Conservation (phyloP, 352 stramenopile species). For the Globisporangium camurandrum region DNA sequence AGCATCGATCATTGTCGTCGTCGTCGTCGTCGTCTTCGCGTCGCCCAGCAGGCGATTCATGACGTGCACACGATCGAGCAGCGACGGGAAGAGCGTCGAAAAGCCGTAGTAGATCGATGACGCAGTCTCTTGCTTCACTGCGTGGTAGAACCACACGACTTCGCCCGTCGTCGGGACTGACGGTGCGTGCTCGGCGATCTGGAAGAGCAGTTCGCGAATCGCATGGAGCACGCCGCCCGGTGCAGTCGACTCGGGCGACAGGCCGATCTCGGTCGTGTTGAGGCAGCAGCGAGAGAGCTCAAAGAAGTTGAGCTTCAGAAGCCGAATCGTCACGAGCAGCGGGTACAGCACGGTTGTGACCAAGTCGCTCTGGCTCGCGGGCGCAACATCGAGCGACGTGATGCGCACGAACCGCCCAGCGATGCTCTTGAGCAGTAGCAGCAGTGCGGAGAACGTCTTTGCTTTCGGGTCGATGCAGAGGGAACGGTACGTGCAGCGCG, state of each 20-base stretch:
- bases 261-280: conserved; percentile 44
- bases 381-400: conserved; percentile 4
- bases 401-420: conserved; percentile 19
- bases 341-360: conserved; percentile 60
- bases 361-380: conserved; percentile 10
- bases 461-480: conserved; percentile 78
- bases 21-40: neutral
- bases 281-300: conserved; percentile 75
- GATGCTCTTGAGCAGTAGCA: conserved; percentile 41
- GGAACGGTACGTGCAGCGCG: conserved; percentile 62
- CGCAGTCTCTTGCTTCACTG: conserved; percentile 74
- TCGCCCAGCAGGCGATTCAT: conserved; percentile 73
- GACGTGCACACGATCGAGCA: conserved; percentile 69
- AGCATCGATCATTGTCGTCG: conserved; percentile 12
- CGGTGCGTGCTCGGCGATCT: conserved; percentile 48
- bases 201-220: conserved; percentile 65
- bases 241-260: conserved; percentile 26
- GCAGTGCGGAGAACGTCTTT: conserved; percentile 56
- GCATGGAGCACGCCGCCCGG: conserved; percentile 35
- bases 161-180: conserved; percentile 24
- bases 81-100: conserved; percentile 65
- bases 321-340: conserved; percentile 54
- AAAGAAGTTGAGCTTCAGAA: conserved; percentile 86
- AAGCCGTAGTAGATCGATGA: conserved; percentile 77
- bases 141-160: conserved; percentile 59